These are phyloP conservation scores for Ligustrum vulgare DNA, from an alignment of 257 asterid species.

Conservation along the genomic window DNA sequence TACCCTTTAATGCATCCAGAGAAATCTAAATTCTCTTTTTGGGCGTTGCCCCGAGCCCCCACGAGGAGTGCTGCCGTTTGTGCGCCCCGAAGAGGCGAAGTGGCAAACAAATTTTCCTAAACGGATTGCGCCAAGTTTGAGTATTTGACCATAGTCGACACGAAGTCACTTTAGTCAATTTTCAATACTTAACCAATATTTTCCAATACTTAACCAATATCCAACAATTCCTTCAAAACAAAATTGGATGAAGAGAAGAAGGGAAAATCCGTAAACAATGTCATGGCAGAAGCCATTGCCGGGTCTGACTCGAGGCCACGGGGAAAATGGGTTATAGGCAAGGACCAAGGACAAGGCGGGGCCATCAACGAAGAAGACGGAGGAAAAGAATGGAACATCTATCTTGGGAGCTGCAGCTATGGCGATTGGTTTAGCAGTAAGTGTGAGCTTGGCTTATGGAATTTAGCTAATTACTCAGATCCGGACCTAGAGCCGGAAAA, in stretches of 20 bases:
- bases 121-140: no score
- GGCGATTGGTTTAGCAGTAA: not conserved
- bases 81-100: no score
- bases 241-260: not conserved
- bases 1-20: no score
- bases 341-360: no score
- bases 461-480: not conserved
- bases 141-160: no score
- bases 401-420: not conserved
- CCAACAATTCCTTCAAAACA: not conserved
- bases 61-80: no score
- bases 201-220: no score
- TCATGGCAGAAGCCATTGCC: not conserved
- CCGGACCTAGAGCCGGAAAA: not conserved
- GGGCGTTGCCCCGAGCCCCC: no score
- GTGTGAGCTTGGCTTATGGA: not conserved
- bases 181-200: no score
- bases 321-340: not conserved
- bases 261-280: not conserved
- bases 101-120: no score
- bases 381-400: not conserved
- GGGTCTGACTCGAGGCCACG: not conserved
- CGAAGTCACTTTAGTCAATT: no score
- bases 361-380: not conserved
- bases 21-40: no score